Base-by-base conservation (phyloP, 1,284 basidiomycete species). In the Tausonia pullulans region DNA sequence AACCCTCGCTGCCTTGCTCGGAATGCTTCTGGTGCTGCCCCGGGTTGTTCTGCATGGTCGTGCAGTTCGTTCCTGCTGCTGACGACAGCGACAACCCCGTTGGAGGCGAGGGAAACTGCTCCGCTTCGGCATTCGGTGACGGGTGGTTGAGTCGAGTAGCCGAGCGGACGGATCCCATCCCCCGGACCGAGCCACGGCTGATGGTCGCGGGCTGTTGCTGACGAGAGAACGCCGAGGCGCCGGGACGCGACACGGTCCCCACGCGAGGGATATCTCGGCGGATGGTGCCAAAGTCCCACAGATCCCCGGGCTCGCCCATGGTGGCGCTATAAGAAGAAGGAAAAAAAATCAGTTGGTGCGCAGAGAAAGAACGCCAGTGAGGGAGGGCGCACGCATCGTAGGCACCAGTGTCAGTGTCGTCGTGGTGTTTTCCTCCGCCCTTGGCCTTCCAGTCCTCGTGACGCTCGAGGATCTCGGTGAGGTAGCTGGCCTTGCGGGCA, bases 241-340 rank as follows among this genome's bases (percentile, higher is more conserved):
- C n/a, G 57, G 46, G 43, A 5, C 69, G 67, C 46, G 60, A 56
- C 11, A 71, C 50, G 4, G 71, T 71, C 0, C 63, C 70, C 67
- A 1, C 67, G 46, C 58, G 49, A 14, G 68, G 68, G 16, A 70
- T 64, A 0, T 69, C 68, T 50, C 89, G 85, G 65, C 87, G 85
- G 59, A 93, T 84, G 13, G 90, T 93, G 39, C 90, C 88, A 79
- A 96, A 97, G 75, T 96, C 93, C 93, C 93, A 97, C 41, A 95
- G 78, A 69, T 93, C 91, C 67, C 94, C 90, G 6, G 82, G 80
- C 67, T 90, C 88, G 49, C 80, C 81, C 79, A 40, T 77, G 73
- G 59, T 80, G 78, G 55, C 82, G 90, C 73, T 53, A 71, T 69
- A 50, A 70, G 56, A 71, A 71, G 60, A 5, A 63, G 61, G 16